phyloP scores from a whole-genome alignment of 2,329 filamentous ascomycete genomes.

The Aspergillus neoniger region DNA sequence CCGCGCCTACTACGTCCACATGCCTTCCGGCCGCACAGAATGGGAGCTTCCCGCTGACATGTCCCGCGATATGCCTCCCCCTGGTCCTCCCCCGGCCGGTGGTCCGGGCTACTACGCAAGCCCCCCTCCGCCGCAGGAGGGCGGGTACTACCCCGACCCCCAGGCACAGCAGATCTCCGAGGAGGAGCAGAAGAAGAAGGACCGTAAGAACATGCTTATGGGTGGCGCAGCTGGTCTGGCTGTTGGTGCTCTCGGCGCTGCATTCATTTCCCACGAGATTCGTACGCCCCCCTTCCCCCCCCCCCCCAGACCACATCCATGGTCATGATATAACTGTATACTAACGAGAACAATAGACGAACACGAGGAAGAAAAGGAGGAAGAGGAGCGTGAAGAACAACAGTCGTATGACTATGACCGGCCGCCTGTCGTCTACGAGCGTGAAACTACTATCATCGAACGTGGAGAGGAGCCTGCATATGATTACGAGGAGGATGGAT shows the following conservation, averaged over 20 bases:
- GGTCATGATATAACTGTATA: background rate
- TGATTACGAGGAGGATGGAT: background rate
- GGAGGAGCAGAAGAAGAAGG: slow-evolving; percentile 35
- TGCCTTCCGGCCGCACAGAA: slow-evolving; percentile 62
- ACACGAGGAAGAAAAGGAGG: slow-evolving; percentile 6
- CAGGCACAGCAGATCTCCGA: slow-evolving; percentile 8
- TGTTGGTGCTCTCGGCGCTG: slow-evolving; percentile 59
- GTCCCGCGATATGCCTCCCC: slow-evolving; percentile 23
- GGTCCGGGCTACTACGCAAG: slow-evolving; percentile 25
- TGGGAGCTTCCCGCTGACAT: slow-evolving; percentile 59
- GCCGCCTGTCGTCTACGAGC: background rate
- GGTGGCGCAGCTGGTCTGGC: slow-evolving; percentile 62
- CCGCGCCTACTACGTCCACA: slow-evolving; percentile 67
- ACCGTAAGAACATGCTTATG: slow-evolving; percentile 55
- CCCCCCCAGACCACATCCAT: background rate
- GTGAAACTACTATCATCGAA: background rate
- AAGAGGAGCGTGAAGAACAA: background rate
- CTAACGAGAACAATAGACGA: slow-evolving; percentile 8
- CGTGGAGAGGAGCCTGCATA: slow-evolving; percentile 4
- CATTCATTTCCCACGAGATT: slow-evolving; percentile 57
- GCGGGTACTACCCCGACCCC: slow-evolving; percentile 18
- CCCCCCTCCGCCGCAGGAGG: slow-evolving; percentile 23
- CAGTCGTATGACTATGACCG: background rate
- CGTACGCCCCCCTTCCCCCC: slow-evolving; percentile 45
- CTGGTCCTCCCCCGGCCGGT: slow-evolving; percentile 12